phyloP scores from a whole-genome alignment of 176 grass and related monocot species.

The Tillandsia leiboldiana region DNA sequence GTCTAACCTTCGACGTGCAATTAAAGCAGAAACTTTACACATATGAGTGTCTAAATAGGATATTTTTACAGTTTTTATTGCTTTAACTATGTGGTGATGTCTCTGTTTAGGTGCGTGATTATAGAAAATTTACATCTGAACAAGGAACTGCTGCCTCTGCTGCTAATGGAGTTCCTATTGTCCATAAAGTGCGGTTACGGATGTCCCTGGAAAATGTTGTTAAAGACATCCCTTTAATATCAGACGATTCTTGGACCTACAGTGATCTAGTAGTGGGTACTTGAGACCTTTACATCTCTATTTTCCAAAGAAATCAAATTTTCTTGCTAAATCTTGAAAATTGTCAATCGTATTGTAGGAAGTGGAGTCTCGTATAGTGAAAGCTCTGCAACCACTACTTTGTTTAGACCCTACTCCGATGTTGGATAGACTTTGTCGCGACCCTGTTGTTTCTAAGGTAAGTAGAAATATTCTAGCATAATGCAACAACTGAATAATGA shows the following conservation, averaged over 20 bases:
- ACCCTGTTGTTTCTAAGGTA: conserved; percentile 82
- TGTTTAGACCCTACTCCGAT: conserved; percentile 86
- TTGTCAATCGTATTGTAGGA: conserved; percentile 47
- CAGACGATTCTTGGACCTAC: conserved; percentile 98
- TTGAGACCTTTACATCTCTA: conserved; percentile 11
- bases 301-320: neutral
- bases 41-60: neutral
- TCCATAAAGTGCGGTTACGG: conserved; percentile 68
- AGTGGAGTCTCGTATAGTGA: conserved; percentile 82
- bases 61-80: neutral
- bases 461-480: neutral
- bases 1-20: conserved; percentile 2
- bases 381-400: conserved; percentile 74
- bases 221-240: conserved; percentile 67
- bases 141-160: conserved; percentile 39
- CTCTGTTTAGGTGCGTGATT: conserved; percentile 56
- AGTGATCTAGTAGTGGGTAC: conserved; percentile 85
- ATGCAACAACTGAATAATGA: conserved; percentile 12
- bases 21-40: conserved; percentile 7
- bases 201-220: conserved; percentile 99
- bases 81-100: conserved; percentile 12
- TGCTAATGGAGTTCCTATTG: conserved; percentile 41
- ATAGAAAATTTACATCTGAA: conserved; percentile 48
- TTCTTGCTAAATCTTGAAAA: conserved; percentile 14
- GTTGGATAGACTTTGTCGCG: conserved; percentile 71